Evolutionary conservation across 345 rosid species (phyloP), one percentile per base, ranked within the genome.

Genomic region (Anastatica hierochuntica): DNA sequence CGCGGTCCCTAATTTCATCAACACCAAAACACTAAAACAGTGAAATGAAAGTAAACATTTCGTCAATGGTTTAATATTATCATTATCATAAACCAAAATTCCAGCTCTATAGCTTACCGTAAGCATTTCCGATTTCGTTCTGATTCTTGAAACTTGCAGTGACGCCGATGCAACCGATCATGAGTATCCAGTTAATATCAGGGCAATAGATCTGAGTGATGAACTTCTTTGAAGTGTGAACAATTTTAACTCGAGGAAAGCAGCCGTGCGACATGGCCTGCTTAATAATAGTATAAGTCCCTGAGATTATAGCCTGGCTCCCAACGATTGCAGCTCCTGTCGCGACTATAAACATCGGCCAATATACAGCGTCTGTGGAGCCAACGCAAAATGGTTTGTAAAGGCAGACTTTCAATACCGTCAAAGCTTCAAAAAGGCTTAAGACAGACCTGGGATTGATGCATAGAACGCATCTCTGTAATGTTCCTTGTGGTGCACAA

Each of bases 221-320:
- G 68, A 77, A 77, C 51, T 84, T 84, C 80, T 78, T 81, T 14
- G 88, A 84, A 14, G 94, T 84, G 60, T 84, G 94, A 46, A 84
- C 79, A 45, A 84, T 77, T 53, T 81, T 84, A 58, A 84, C 94
- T 63, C 94, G 72, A 4, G 94, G 94, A 49, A 84, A 84, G 50
- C 94, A 84, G 1, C 94, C 94, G 21, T 67, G 94, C 14, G 94
- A 80, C 34, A 75, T 77, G 3, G 94, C 94, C 65, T 84, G 88
- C 76, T 84, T 84, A 62, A 81, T 60, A 66, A 84, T 81, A 6
- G 94, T 81, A 67, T 77, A 84, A 2, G 88, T 79, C 52, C 88
- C 94, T 9, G 94, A 70, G 59, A 84, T 81, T 1, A 85, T 79
- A 49, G 94, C 94, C 73, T 84, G 94, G 72, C 88, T 84, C 10